A percentile compares a stretch with the other conserved stretches of the same genome.
phyloP scores from a whole-genome alignment of 768 basidiomycete genomes.

The Cystofilobasidium macerans region DNA sequence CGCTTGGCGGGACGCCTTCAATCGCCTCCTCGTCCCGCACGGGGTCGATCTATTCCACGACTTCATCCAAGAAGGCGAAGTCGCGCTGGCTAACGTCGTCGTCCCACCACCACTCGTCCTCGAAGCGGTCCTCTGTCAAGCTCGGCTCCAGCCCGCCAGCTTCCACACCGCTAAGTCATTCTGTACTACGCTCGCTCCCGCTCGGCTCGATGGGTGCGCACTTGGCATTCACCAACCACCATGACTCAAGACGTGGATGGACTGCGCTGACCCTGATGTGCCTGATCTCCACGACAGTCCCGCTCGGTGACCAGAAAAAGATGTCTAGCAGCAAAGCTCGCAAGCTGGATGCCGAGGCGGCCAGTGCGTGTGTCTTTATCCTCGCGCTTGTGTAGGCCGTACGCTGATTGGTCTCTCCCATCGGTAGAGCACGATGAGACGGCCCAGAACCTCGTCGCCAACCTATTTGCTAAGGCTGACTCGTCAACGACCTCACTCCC shows the following conservation, averaged over 20 bases:
- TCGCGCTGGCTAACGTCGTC: not conserved
- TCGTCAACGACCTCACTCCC: constrained; percentile 14
- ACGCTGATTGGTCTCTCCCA: not conserved
- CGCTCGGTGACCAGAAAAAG: constrained; percentile 19
- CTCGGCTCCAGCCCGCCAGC: not conserved
- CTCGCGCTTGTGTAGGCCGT: not conserved
- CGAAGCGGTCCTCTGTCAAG: not conserved
- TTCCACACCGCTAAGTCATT: constrained; percentile 7
- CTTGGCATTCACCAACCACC: not conserved
- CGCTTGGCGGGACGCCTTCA: not conserved
- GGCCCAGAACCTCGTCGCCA: constrained; percentile 18
- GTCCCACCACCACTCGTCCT: not conserved
- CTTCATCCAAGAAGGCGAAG: not conserved
- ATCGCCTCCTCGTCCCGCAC: not conserved
- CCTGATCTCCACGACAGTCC: not conserved
- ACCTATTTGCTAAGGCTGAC: constrained; percentile 17
- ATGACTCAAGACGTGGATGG: too few relatives aligned
- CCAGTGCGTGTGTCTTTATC: constrained; percentile 3
- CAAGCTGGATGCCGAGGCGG: constrained; percentile 14
- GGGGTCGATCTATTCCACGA: not conserved
- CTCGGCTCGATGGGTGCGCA: constrained; percentile 17
- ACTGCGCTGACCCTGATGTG: not conserved
- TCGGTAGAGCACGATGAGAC: constrained; percentile 16
- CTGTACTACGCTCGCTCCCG: constrained; percentile 17
- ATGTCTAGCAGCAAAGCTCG: not conserved